Conservation (phyloP, 2,329 filamentous ascomycete species). For the Beauveria asiatica region DNA sequence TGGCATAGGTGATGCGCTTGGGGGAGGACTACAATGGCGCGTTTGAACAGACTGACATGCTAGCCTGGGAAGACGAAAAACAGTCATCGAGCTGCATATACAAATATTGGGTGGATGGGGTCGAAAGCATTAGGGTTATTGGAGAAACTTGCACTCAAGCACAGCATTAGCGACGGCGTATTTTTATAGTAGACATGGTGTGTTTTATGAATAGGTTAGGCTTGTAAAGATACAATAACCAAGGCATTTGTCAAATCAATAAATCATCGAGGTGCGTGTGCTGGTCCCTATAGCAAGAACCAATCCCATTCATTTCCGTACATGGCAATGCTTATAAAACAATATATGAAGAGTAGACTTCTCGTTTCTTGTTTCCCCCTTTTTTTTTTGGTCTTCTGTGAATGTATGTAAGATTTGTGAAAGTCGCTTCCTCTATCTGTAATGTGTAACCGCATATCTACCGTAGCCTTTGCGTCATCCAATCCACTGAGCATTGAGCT, state of each 20-base stretch:
- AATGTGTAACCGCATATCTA: background rate
- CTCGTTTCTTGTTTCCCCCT: background rate
- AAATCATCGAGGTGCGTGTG: conserved; percentile 5
- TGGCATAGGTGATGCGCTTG: conserved; percentile 24
- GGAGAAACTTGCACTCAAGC: background rate
- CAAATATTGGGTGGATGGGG: too few relatives aligned
- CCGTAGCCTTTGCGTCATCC: background rate
- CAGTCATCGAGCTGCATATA: too few relatives aligned
- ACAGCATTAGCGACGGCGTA: background rate
- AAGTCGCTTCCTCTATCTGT: background rate
- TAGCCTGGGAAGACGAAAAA: background rate
- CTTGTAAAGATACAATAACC: background rate
- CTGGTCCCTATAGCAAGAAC: conserved; percentile 4
- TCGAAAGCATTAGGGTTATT: background rate
- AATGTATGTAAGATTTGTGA: too few relatives aligned
- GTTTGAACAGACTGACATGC: background rate
- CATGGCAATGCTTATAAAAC: conserved; percentile 5
- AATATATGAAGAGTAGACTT: background rate
- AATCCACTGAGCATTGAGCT: background rate
- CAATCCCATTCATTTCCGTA: background rate
- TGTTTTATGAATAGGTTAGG: background rate
- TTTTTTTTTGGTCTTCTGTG: background rate
- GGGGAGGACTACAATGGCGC: background rate
- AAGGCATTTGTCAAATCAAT: background rate
- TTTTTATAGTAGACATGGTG: background rate